These are phyloP conservation scores for Volvariella volvacea DNA, from an alignment of 1,284 basidiomycete species.

Conservation along the genomic window DNA sequence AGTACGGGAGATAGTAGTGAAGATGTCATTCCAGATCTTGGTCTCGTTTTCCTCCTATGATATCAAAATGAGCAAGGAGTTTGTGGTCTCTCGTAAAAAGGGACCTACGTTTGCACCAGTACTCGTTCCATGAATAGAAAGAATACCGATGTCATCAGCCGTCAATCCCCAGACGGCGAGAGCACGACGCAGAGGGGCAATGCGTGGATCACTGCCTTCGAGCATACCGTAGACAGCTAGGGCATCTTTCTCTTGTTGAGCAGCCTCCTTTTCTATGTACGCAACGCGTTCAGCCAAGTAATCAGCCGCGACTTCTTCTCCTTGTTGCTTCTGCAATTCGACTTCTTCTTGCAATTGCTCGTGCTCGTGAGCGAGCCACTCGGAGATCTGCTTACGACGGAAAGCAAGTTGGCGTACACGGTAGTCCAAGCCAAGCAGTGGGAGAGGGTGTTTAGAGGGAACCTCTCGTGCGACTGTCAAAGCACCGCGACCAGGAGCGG, in stretches of 20 bases:
- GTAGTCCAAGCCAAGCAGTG: slow-evolving; percentile 79
- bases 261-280: slow-evolving; percentile 85
- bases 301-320: slow-evolving; percentile 52
- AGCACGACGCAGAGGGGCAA: slow-evolving; percentile 89
- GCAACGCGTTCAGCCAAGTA: slow-evolving; percentile 72
- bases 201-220: slow-evolving; percentile 77
- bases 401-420: slow-evolving; percentile 87
- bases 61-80: too few species aligned
- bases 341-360: slow-evolving; percentile 77
- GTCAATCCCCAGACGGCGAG: slow-evolving; percentile 95
- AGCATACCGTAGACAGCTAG: slow-evolving; percentile 91
- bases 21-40: slow-evolving; percentile 93
- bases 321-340: slow-evolving; percentile 50
- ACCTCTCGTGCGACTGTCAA: slow-evolving; percentile 82
- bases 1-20: slow-evolving; percentile 82
- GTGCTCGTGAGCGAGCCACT: slow-evolving; percentile 90
- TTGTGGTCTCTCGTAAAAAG: slow-evolving; percentile 1
- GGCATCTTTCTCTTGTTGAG: slow-evolving; percentile 86
- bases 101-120: slow-evolving; percentile 84
- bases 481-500: slow-evolving; percentile 88
- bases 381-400: slow-evolving; percentile 88
- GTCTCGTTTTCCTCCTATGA: slow-evolving; percentile 92
- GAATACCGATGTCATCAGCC: slow-evolving; percentile 85
- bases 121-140: slow-evolving; percentile 92
- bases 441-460: slow-evolving; percentile 65